These are phyloP conservation scores for Solanum paucissectum DNA, from an alignment of 257 asterid genomes.

Conservation along the genomic window DNA sequence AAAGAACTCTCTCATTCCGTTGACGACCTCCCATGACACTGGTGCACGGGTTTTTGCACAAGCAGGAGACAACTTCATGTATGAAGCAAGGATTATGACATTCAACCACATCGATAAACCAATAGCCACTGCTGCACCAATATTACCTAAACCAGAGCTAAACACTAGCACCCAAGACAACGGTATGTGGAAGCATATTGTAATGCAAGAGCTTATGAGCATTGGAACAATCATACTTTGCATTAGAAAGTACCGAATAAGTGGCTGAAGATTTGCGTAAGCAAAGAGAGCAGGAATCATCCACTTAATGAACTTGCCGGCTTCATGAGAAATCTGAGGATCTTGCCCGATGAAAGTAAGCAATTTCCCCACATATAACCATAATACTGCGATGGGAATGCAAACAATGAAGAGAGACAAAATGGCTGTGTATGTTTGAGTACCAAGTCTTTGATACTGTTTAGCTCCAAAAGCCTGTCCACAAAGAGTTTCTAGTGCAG, in stretches of 20 bases:
- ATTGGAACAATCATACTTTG: slow-evolving; percentile 53
- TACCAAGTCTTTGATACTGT: slow-evolving; percentile 61
- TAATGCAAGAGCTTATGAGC: slow-evolving; percentile 40
- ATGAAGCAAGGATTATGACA: slow-evolving; percentile 25
- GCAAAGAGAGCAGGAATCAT: slow-evolving; percentile 60
- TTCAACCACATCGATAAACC: slow-evolving; percentile 55
- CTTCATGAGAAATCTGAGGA: slow-evolving; percentile 63
- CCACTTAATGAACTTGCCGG: slow-evolving; percentile 55
- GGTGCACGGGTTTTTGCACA: slow-evolving; percentile 49
- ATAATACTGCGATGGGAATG: slow-evolving; percentile 49
- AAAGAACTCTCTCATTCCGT: slow-evolving; percentile 46
- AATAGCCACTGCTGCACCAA: slow-evolving; percentile 54
- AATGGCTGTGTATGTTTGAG: slow-evolving; percentile 63
- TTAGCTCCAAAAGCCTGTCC: slow-evolving; percentile 86
- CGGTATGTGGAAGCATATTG: slow-evolving; percentile 38
- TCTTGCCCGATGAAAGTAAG: slow-evolving; percentile 63
- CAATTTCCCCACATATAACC: slow-evolving; percentile 39
- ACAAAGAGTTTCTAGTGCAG: slow-evolving; percentile 68
- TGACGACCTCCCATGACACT: slow-evolving; percentile 39
- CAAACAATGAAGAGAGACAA: slow-evolving; percentile 38
- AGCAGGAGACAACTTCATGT: slow-evolving; percentile 36
- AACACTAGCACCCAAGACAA: slow-evolving; percentile 48
- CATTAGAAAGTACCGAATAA: slow-evolving; percentile 45
- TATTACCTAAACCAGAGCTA: slow-evolving; percentile 20
- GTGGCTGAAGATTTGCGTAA: slow-evolving; percentile 47